Percentiles rank a stretch among this genome's conserved stretches.
phyloP scores from a whole-genome alignment of 1,284 basidiomycete species.

The Moniliophthora roreri region DNA sequence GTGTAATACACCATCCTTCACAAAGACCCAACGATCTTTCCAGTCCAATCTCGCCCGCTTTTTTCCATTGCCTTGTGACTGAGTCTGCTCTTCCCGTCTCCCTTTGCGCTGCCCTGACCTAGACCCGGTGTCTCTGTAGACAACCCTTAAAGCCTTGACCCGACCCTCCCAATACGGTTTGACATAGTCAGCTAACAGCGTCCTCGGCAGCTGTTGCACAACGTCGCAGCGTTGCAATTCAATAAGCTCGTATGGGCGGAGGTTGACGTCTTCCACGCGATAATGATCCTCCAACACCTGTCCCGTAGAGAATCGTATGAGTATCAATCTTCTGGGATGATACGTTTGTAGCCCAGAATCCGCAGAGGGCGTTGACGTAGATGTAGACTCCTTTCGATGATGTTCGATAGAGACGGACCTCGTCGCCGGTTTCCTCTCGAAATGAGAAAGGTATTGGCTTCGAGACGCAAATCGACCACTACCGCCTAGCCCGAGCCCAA shows the following conservation, averaged over 20 bases:
- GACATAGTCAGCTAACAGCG: constrained; percentile 46
- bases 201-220: constrained; percentile 43
- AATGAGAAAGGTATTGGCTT: constrained; percentile 10
- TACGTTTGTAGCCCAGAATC: constrained; percentile 9
- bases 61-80: constrained; percentile 3
- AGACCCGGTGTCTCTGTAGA: constrained; percentile 25
- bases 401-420: constrained; percentile 7
- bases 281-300: constrained; percentile 65
- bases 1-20: constrained; percentile 54
- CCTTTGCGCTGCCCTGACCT: not conserved
- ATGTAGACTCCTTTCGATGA: not conserved
- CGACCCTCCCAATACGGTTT: constrained; percentile 70
- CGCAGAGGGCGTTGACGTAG: not conserved
- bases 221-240: constrained; percentile 54
- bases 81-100: not conserved
- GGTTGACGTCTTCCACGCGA: constrained; percentile 47
- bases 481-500: constrained; percentile 4
- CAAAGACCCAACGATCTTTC: constrained; percentile 62
- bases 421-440: not conserved
- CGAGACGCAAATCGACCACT: constrained; percentile 4
- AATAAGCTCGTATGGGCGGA: constrained; percentile 56
- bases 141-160: constrained; percentile 52
- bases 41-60: constrained; percentile 46
- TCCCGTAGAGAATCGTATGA: constrained; percentile 66
- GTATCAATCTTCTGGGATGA: constrained; percentile 34